Percentiles rank a stretch among this genome's conserved stretches.
Conservation (phyloP, 306 rosid genomes). For the Arachis stenosperma region DNA sequence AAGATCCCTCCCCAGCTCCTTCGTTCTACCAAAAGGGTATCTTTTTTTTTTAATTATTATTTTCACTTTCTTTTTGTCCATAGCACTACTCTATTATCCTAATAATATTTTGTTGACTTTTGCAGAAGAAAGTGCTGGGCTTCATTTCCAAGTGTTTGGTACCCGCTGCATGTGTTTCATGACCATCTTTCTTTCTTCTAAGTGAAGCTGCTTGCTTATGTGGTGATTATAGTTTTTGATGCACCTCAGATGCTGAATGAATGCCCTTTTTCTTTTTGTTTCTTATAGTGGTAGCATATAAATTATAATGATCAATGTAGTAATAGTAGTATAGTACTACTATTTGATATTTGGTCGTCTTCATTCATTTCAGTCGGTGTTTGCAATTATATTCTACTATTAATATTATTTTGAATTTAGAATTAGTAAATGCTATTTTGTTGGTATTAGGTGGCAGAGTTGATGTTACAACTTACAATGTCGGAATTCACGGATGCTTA, state of each 20-base stretch:
- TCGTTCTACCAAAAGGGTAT: slow-evolving; percentile 56
- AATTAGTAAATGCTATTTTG: not conserved
- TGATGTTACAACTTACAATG: not conserved
- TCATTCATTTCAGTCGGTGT: slow-evolving; percentile 11
- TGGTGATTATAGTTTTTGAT: slow-evolving; percentile 22
- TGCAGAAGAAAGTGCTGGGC: slow-evolving; percentile 79
- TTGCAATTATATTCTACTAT: slow-evolving; percentile 1
- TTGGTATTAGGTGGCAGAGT: not conserved
- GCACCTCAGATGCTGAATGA: slow-evolving; percentile 2
- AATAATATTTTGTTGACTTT: not conserved
- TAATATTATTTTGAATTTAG: not conserved
- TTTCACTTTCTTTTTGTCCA: too few species aligned
- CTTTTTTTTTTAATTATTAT: slow-evolving; percentile 10
- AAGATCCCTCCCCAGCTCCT: slow-evolving; percentile 87
- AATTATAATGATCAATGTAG: slow-evolving; percentile 26
- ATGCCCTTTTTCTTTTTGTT: not conserved
- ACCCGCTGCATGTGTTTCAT: slow-evolving; percentile 78
- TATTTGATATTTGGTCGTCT: too few species aligned
- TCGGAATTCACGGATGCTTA: not conserved
- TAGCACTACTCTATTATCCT: too few species aligned
- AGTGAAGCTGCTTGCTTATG: not conserved
- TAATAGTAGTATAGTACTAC: not conserved
- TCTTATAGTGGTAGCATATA: too few species aligned
- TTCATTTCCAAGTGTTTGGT: slow-evolving; percentile 79
- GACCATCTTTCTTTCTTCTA: slow-evolving; percentile 31